Conservation (phyloP, 495 filamentous ascomycete species). For the Aspergillus avenaceus region DNA sequence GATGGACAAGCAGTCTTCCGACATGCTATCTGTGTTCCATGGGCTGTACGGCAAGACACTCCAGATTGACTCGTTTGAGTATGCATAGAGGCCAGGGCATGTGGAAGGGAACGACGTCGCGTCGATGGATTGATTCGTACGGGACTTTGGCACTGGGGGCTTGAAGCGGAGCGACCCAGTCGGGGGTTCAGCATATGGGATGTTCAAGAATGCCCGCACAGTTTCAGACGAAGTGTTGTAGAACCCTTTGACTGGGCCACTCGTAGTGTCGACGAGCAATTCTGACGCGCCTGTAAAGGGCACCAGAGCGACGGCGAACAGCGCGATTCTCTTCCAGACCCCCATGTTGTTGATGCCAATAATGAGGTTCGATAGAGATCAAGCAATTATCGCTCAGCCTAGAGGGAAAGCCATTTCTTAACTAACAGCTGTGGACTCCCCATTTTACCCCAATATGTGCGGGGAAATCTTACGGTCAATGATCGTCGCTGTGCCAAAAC, state of each 20-base stretch:
- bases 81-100: slow-evolving; percentile 10
- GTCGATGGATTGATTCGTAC: neutral
- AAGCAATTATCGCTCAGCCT: too few relatives aligned
- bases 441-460: too few relatives aligned
- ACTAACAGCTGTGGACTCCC: too few relatives aligned
- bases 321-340: too few relatives aligned
- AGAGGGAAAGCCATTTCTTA: too few relatives aligned
- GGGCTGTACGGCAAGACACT: slow-evolving; percentile 6
- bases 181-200: slow-evolving; percentile 32
- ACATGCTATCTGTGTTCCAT: slow-evolving; percentile 10
- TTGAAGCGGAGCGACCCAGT: slow-evolving; percentile 15
- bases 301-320: too few relatives aligned
- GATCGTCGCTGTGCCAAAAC: too few relatives aligned
- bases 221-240: slow-evolving; percentile 27
- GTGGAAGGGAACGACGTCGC: slow-evolving; percentile 8
- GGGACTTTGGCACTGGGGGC: slow-evolving; percentile 10
- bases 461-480: too few relatives aligned
- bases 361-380: too few relatives aligned
- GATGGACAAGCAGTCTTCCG: slow-evolving; percentile 53
- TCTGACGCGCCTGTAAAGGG: neutral
- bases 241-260: slow-evolving; percentile 31
- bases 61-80: slow-evolving; percentile 11
- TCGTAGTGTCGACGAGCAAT: slow-evolving; percentile 24
- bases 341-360: too few relatives aligned
- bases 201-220: slow-evolving; percentile 30